Conservation (phyloP, 2,329 filamentous ascomycete species). For the Cladosporium sp. region DNA sequence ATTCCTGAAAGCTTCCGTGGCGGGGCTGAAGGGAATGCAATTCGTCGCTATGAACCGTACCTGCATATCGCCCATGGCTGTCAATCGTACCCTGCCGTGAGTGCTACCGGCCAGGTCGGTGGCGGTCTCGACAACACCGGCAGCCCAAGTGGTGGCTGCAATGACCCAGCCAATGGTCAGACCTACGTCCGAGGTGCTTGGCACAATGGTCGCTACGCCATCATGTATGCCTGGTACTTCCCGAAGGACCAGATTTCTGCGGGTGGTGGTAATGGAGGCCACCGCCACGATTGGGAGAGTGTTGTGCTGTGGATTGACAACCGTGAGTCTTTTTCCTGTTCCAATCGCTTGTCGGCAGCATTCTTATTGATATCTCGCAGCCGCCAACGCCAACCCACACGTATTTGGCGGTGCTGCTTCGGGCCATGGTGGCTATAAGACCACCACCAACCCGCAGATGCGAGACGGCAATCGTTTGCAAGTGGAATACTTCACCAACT, state of each 20-base stretch:
- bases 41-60: background rate
- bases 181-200: background rate
- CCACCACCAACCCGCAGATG: background rate
- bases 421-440: background rate
- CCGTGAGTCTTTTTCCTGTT: background rate
- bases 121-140: background rate
- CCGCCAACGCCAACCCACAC: background rate
- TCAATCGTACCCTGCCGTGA: background rate
- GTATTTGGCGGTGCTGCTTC: background rate
- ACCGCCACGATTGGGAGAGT: background rate
- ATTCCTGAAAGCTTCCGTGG: background rate
- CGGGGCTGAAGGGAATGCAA: background rate
- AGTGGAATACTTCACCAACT: background rate
- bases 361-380: background rate
- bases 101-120: background rate
- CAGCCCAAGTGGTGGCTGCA: background rate
- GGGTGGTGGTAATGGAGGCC: background rate
- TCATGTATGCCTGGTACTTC: conserved; percentile 7
- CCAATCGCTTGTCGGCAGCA: background rate
- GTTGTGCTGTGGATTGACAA: conserved; percentile 3
- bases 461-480: background rate
- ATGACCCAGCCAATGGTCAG: background rate
- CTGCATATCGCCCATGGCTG: background rate
- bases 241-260: background rate
- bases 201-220: background rate